Evolutionary conservation across 768 basidiomycete species (phyloP), one percentile per base, ranked within the genome.

Genomic region (Calvatia gigantea): DNA sequence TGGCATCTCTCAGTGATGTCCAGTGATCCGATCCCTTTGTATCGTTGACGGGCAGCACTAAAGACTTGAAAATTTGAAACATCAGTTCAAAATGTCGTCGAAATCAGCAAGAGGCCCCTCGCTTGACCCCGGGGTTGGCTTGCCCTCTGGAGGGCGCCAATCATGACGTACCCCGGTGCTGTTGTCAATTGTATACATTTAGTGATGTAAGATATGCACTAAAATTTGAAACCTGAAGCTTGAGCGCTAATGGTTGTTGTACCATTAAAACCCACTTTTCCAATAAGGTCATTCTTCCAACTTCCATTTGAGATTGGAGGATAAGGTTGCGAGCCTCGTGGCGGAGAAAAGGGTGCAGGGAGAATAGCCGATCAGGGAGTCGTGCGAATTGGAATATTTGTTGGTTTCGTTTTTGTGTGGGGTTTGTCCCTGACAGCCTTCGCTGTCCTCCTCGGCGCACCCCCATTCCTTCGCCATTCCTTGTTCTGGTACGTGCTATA

Each of bases 311-410:
- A 23, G 19, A 6, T 23, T 32, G 1, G 12, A 6, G 4, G 21
- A 29, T 48, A 48, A 29, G 27, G 35, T 42, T 48, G 54, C 19
- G 45, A 56, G 38, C 46, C 45, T 47, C 45, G 54, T 47, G 21
- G 38, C 15, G 46, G 46, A 41, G 27, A 39, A 29, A 48, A 12
- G n/a, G 39, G 46, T 12, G 21, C 46, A n/a, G 45, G 45, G 25
- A 55, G 25, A 42, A 21, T 47, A 55, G 15, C 54, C 37, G 44
- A 38, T 49, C 54, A 56, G 54, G 54, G 46, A n/a, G 41, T 42
- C 54, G 54, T 56, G 54, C 35, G 54, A 56, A 56, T 39, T 32
- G 38, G 54, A 48, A 48, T 47, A 56, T 56, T 56, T 48, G 38
- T 15, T 19, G 8, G 19, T 41, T 28, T 43, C 41, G 14, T 15